Percentiles rank a stretch among this genome's conserved stretches.
phyloP scores from a whole-genome alignment of 768 basidiomycete genomes.

The Leccinum imitatum region DNA sequence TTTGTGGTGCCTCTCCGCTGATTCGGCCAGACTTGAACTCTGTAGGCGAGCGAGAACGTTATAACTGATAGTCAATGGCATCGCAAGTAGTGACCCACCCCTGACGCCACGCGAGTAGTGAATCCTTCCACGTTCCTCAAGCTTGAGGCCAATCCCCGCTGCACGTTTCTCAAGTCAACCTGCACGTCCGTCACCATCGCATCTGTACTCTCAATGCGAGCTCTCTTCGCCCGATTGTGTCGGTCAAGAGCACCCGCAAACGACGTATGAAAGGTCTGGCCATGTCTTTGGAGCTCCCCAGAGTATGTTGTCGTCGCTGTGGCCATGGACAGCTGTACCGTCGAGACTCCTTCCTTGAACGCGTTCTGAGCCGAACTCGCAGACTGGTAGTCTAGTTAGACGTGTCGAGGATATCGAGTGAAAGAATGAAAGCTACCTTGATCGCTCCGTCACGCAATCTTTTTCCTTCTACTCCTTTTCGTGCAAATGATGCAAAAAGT shows the following conservation, averaged over 20 bases:
- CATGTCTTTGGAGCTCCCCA: constrained; percentile 49
- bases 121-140: constrained; percentile 48
- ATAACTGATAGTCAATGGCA: background rate
- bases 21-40: constrained; percentile 42
- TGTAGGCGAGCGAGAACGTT: constrained; percentile 18
- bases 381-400: constrained; percentile 37
- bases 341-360: constrained; percentile 42
- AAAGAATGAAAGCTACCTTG: constrained; percentile 45
- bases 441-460: constrained; percentile 55
- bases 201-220: constrained; percentile 59
- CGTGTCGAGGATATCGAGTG: background rate
- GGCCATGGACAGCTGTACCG: constrained; percentile 45
- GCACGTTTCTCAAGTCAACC: constrained; percentile 50
- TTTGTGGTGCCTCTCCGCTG: constrained; percentile 44
- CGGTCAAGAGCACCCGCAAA: constrained; percentile 60
- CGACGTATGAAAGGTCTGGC: constrained; percentile 42
- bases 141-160: constrained; percentile 49
- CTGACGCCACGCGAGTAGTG: constrained; percentile 43
- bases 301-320: constrained; percentile 52
- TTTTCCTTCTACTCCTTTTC: constrained; percentile 49
- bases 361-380: constrained; percentile 39
- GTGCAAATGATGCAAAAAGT: constrained; percentile 41
- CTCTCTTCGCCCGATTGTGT: constrained; percentile 61
- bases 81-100: constrained; percentile 40
- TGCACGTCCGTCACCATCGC: constrained; percentile 49